These are phyloP conservation scores for Phycomyces blakesleeanus DNA, from an alignment of 192 early-diverging fungal species.

Conservation along the genomic window DNA sequence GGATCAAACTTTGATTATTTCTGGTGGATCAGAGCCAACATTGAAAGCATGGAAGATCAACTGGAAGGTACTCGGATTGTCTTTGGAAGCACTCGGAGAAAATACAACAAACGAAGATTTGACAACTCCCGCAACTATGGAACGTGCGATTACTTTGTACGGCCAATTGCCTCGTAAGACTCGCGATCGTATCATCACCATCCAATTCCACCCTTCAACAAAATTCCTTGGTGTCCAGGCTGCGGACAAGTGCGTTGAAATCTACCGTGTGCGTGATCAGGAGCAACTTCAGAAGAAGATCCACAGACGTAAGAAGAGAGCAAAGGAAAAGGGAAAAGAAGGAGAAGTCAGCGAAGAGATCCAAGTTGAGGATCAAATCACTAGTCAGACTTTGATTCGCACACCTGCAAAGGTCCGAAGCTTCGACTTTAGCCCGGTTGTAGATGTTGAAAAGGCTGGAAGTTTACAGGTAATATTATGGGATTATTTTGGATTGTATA, in stretches of 20 bases:
- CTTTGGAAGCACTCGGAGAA: constrained; percentile 44
- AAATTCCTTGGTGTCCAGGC: constrained; percentile 76
- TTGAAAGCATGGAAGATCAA: constrained; percentile 89
- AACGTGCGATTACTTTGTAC: constrained; percentile 68
- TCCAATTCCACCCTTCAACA: constrained; percentile 77
- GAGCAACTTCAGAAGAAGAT: constrained; percentile 85
- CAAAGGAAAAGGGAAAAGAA: constrained; percentile 66
- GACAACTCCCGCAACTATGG: constrained; percentile 23
- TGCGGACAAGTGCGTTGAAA: constrained; percentile 76
- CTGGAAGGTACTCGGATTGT: constrained; percentile 44
- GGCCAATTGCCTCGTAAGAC: constrained; percentile 78
- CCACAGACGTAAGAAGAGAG: constrained; percentile 71
- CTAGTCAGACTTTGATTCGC: constrained; percentile 65
- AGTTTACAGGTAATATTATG: constrained; percentile 28
- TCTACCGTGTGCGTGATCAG: constrained; percentile 73
- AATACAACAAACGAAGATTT: constrained; percentile 8
- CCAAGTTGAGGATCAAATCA: constrained; percentile 74
- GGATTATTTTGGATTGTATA: background rate
- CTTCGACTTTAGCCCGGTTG: constrained; percentile 64
- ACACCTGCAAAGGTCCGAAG: constrained; percentile 77
- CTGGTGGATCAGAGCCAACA: constrained; percentile 81
- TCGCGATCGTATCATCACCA: constrained; percentile 73
- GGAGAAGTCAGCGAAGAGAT: constrained; percentile 47
- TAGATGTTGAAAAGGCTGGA: constrained; percentile 46
- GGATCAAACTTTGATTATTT: constrained; percentile 67